Evolutionary conservation across 176 grass and related monocot species (phyloP), one percentile per base, ranked within the genome.

Genomic region (Poa annua): DNA sequence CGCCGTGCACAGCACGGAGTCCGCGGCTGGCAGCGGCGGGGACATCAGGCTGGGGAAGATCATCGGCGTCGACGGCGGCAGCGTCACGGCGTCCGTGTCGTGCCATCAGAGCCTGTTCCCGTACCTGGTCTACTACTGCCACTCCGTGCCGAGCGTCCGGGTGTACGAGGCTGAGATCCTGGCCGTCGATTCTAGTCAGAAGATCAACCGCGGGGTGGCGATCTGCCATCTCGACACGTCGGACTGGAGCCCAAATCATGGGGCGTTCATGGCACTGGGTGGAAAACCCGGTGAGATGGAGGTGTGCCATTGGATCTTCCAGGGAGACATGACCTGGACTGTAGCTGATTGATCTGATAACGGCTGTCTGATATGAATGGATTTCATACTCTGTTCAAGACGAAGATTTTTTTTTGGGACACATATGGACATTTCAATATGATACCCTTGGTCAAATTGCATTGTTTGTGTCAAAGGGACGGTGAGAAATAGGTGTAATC

Each of bases 291-390:
- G 69, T 0, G 69, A 72, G 12, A 26, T 72, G 13, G 69, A 72
- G 42, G 69, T 72, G 22, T 72, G 69, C 69, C 69, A 72, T 26
- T 72, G 69, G 69, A 72, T 72, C 42, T 72, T 72, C 42, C 69
- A 72, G 22, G 69, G 69, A 0, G 69, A 72, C 22, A 72, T 72
- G 69, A 47, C 45, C 8, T 72, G 69, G 69, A 48, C 42, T 1
- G 7, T 72, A 22, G 41, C 69, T 8, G 69, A 72, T 48, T 72
- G 42, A 72, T 8, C 11, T 24, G 11, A 15, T 53, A 53, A 52
- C 17, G 33, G 19, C 9, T 5, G 36, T 14, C 36, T 5, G 10
- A 44, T 70, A 22, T 22, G 39, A 71, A 71, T 34, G 11, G 24
- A 25, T 12, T 66, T 69, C 5, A 36, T 5, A 69, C 34, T 69